phyloP scores from a whole-genome alignment of 108 stramenopile genomes.

The Cyclotella cryptica region DNA sequence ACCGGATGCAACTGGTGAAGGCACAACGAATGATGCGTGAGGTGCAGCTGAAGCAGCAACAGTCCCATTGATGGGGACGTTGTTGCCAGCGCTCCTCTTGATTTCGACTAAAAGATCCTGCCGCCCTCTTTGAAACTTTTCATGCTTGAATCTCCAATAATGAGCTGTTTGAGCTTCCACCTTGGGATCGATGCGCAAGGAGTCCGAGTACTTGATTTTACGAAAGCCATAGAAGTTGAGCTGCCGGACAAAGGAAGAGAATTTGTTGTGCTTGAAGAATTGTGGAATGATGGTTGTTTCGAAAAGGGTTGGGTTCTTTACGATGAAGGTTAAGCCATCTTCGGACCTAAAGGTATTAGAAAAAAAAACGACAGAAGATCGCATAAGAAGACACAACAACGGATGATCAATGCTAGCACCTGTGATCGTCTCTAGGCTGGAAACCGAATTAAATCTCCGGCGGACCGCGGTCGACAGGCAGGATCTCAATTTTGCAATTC shows the following conservation, averaged over 20 bases:
- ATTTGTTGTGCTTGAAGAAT: conserved; percentile 97
- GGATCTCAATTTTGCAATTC: too few relatives aligned
- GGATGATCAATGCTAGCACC: too few relatives aligned
- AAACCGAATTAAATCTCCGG: too few relatives aligned
- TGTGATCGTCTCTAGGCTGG: too few relatives aligned
- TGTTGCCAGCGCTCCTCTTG: conserved; percentile 57
- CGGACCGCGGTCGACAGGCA: too few relatives aligned
- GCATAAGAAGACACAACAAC: too few relatives aligned
- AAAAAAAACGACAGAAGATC: not conserved
- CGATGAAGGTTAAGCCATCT: conserved; percentile 84
- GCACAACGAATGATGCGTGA: not conserved
- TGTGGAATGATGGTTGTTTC: conserved; percentile 87
- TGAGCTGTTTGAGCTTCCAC: conserved; percentile 76
- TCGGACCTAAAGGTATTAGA: conserved; percentile 46
- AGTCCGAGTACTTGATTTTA: conserved; percentile 79
- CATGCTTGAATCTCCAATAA: conserved; percentile 86
- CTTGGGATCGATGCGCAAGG: conserved; percentile 71
- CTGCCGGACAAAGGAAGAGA: conserved; percentile 86
- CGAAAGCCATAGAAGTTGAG: conserved; percentile 94
- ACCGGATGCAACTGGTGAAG: conserved; percentile 10
- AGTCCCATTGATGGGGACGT: not conserved
- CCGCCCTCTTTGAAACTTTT: conserved; percentile 73
- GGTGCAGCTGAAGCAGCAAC: not conserved
- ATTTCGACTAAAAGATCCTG: conserved; percentile 81
- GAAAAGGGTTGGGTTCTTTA: conserved; percentile 75